These are phyloP conservation scores for Exidia glandulosa DNA, from an alignment of 768 basidiomycete genomes.

Conservation along the genomic window DNA sequence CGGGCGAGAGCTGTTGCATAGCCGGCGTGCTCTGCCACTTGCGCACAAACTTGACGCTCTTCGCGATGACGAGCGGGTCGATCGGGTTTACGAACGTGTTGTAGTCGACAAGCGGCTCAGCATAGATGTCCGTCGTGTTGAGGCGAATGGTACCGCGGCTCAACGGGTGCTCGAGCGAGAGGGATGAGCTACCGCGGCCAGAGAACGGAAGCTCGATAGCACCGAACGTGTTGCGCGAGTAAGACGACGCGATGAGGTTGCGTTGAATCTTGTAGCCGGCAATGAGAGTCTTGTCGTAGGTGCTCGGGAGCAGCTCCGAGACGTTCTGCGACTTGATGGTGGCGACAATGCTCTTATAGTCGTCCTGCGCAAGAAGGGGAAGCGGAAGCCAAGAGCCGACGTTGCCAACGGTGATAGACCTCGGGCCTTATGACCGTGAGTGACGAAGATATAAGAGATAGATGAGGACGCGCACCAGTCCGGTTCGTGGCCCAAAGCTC, in stretches of 20 bases:
- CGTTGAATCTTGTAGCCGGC: background rate
- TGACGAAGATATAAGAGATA: background rate
- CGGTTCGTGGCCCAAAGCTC: background rate
- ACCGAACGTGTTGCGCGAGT: background rate
- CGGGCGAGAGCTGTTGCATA: background rate
- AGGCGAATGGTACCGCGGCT: background rate
- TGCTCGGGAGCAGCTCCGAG: background rate
- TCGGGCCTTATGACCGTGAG: background rate
- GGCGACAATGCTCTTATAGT: background rate
- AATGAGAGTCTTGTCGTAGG: background rate
- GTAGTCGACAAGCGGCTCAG: background rate
- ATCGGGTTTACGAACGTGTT: background rate
- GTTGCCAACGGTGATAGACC: background rate
- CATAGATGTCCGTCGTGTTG: background rate
- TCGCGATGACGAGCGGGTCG: background rate
- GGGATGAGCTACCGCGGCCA: background rate
- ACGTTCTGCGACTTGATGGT: background rate
- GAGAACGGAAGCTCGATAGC: background rate
- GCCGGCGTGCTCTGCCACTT: background rate
- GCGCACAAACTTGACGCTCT: background rate
- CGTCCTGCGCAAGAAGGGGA: background rate
- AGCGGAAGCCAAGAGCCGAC: background rate
- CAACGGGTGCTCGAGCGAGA: background rate
- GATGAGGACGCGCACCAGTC: background rate
- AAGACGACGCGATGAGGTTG: background rate